Evolutionary conservation across 1,139 yeast species (phyloP), one percentile per base, ranked within the genome.

Genomic region (Hyphopichia fennica): DNA sequence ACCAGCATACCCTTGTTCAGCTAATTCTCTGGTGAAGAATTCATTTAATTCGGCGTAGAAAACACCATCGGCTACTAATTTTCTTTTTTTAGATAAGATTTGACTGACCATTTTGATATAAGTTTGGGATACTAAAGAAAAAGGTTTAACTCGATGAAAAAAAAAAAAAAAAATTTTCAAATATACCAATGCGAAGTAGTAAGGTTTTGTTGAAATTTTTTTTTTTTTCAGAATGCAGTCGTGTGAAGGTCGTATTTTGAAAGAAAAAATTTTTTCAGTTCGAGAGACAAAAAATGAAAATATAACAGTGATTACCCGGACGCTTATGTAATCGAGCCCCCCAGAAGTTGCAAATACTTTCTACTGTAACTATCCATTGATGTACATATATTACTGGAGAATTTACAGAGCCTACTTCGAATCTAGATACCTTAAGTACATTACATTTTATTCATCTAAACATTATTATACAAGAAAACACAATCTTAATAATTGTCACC

Each of bases 1-100:
- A 81, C 99, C 99, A 66, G 99, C 95, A 84, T 93, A 93, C 72
- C 99, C 99, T 81, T 93, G 97, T 81, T 93, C 99, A 66, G 99
- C 96, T 72, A 93, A 87, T 79, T 93, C 99, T 82, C 98, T 90
- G 84, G 98, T 89, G 89, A 93, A 95, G 95, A 93, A 93, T 82
- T 93, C 99, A 86, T 93, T 93, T 72, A 93, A 82, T 82, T 93
- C 99, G 78, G 99, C 99, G 95, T 86, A 93, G 85, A 93, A 89
- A 69, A 93, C 99, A 88, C 99, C 99, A 83, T 93, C 99, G 77
- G 97, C 97, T 76, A 91, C 97, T 66, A 84, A 79, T 84, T 84
- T 85, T 84, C 90, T 84, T 74, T 83, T 84, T 79, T 84, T 84
- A 69, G 91, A 84, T 69, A 84, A 82, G 70, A 81, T 77, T 67